Evolutionary conservation across 1,284 basidiomycete genomes (phyloP).

Genomic region (Porogramme epimiltina): DNA sequence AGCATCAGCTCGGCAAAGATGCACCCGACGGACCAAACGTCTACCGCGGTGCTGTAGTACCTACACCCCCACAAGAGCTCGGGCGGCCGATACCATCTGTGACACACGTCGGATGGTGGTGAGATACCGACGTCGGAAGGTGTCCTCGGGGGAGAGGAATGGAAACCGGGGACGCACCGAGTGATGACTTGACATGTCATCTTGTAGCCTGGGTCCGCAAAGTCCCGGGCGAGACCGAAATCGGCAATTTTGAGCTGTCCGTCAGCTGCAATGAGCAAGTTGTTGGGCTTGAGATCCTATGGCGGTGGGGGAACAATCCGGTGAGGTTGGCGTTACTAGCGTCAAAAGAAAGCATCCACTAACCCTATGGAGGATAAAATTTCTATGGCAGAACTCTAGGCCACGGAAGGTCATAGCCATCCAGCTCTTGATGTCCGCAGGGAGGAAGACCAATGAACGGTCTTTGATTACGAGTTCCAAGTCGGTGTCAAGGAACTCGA

Average conservation of each 20-base stretch:
- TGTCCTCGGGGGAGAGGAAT: not conserved
- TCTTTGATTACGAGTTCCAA: slow-evolving; percentile 98
- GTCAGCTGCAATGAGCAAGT: slow-evolving; percentile 89
- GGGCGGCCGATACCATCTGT: slow-evolving; percentile 96
- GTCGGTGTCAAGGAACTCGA: slow-evolving; percentile 98
- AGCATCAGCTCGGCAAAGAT: slow-evolving; percentile 97
- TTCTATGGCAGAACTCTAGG: slow-evolving; percentile 95
- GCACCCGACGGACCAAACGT: slow-evolving; percentile 94
- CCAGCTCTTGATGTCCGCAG: slow-evolving; percentile 98
- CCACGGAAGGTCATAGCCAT: slow-evolving; percentile 98
- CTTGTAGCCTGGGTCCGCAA: slow-evolving; percentile 88
- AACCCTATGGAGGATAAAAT: slow-evolving; percentile 93
- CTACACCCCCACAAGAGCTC: slow-evolving; percentile 89
- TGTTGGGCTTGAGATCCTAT: slow-evolving; percentile 98
- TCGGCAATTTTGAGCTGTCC: slow-evolving; percentile 98
- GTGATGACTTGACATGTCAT: slow-evolving; percentile 99
- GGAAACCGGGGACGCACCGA: slow-evolving; percentile 48
- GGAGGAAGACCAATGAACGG: slow-evolving; percentile 86
- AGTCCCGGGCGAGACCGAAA: slow-evolving; percentile 98
- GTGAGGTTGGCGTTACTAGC: not conserved
- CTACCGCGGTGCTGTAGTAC: slow-evolving; percentile 87
- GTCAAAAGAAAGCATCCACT: slow-evolving; percentile 28
- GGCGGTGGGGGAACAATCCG: not conserved
- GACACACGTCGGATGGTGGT: not conserved
- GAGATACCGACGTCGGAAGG: not conserved